Evolutionary conservation across 2,329 filamentous ascomycete genomes (phyloP), one percentile per base, ranked within the genome.

Genomic region (Paracorniculantispora psalliotae): DNA sequence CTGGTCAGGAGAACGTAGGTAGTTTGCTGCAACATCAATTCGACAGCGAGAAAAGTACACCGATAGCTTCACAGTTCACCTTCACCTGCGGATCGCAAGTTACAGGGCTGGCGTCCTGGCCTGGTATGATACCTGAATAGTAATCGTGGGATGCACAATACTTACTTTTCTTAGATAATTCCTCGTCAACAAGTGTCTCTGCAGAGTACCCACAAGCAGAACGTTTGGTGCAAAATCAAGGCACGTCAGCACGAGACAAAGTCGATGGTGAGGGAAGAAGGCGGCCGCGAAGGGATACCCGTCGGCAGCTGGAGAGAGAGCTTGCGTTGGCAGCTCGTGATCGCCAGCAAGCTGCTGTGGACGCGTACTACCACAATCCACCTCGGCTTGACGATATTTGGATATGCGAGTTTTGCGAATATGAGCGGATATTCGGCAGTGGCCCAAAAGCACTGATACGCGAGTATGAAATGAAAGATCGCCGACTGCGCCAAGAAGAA

Each of bases 391-490:
- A 91, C 64, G 90, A 96, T 62, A 83, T 92, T 53, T 97, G 92
- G 90, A 92, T 97, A 49, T 99, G 94, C 75, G 91, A 97, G 68
- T 97, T 97, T 71, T 99, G 94, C 77, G 94, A 99, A 73, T 99
- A 97, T 70, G 93, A 97, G 74, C 85, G 86, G 55, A 97, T 99
- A 52, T 97, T 96, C 71, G 93, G 93, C n/a, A 82, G 82, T 55
- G 90, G 90, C 2, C 94, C 94, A 0, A 82, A 85, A 66, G 91
- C 91, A 52, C 77, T 99, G 57, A 96, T 97, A 63, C 85, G 90
- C 43, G 86, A 92, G 62, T 99, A 97, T 69, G 94, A 99, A 75
- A 90, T 93, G 70, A 97, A 96, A 72, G 94, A 97, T 69, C 87
- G 91, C 37, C 88, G 89, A 61, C 87, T 91, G 70, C 87, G 91